Evolutionary conservation across 257 asterid species (phyloP).

Genomic region (Solanum virginianum): DNA sequence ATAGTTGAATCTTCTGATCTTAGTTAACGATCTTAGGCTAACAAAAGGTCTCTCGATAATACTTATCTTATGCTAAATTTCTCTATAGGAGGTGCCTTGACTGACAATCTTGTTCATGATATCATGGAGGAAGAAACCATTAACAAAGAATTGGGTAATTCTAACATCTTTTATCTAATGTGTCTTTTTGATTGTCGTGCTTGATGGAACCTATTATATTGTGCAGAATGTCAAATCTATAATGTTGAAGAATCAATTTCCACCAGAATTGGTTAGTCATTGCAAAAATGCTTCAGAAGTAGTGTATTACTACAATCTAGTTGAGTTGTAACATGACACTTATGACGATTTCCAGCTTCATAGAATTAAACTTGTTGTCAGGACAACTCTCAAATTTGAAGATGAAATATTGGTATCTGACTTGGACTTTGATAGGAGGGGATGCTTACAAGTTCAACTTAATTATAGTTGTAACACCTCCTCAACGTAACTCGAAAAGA

Average conservation of each 20-base stretch:
- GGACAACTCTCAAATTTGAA: constrained; percentile 28
- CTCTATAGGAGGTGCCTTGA: constrained; percentile 28
- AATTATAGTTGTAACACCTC: neutral
- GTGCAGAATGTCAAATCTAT: constrained; percentile 23
- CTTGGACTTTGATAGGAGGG: constrained; percentile 42
- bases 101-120: constrained; percentile 70
- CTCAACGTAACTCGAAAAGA: too few species aligned
- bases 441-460: constrained; percentile 16
- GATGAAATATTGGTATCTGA: constrained; percentile 22
- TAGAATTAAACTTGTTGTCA: constrained; percentile 39
- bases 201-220: neutral
- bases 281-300: neutral
- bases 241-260: constrained; percentile 28
- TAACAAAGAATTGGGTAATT: constrained; percentile 30
- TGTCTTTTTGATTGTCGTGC: neutral
- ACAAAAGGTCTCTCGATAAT: too few species aligned
- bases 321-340: constrained; percentile 25
- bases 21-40: too few species aligned
- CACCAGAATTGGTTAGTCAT: constrained; percentile 51
- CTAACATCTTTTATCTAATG: neutral
- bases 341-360: constrained; percentile 25
- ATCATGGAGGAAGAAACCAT: constrained; percentile 48
- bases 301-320: constrained; percentile 33
- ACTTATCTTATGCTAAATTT: too few species aligned
- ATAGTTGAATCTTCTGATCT: too few species aligned